phyloP scores from a whole-genome alignment of 1,139 yeast genomes.

The Spathaspora sp. region DNA sequence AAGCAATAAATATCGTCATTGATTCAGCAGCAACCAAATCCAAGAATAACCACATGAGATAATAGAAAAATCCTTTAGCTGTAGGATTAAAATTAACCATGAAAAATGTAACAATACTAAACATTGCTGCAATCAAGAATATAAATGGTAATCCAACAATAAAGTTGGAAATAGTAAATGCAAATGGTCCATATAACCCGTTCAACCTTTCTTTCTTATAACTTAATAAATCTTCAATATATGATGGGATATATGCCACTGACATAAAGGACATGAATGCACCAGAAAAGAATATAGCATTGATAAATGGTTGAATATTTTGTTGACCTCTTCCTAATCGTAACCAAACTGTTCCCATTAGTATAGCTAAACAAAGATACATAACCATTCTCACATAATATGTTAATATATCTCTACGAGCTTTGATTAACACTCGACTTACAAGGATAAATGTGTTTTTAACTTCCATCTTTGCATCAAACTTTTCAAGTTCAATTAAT shows the following conservation, averaged over 20 bases:
- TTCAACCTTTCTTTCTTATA: constrained; percentile 32
- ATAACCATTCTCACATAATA: constrained; percentile 36
- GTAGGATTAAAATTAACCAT: constrained; percentile 29
- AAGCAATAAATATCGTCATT: constrained; percentile 33
- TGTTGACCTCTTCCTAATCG: constrained; percentile 28
- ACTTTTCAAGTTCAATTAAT: constrained; percentile 1
- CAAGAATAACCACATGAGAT: constrained; percentile 36
- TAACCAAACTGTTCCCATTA: constrained; percentile 46
- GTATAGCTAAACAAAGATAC: constrained; percentile 38
- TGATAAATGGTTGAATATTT: constrained; percentile 35
- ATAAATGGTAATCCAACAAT: constrained; percentile 38
- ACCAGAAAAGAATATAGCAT: constrained; percentile 42
- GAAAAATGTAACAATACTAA: constrained; percentile 34
- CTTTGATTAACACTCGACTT: constrained; percentile 27
- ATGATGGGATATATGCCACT: constrained; percentile 43
- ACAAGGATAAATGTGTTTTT: constrained; percentile 17
- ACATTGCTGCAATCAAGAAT: constrained; percentile 30
- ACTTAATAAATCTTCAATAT: constrained; percentile 31
- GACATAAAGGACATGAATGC: constrained; percentile 47
- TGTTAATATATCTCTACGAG: constrained; percentile 34
- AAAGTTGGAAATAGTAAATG: constrained; percentile 35
- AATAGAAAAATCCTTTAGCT: constrained; percentile 31
- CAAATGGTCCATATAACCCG: constrained; percentile 37
- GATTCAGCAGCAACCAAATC: constrained; percentile 43
- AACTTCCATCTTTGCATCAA: constrained; percentile 5